phyloP scores from a whole-genome alignment of 2,329 filamentous ascomycete genomes.

The Penicillium janthinellum region DNA sequence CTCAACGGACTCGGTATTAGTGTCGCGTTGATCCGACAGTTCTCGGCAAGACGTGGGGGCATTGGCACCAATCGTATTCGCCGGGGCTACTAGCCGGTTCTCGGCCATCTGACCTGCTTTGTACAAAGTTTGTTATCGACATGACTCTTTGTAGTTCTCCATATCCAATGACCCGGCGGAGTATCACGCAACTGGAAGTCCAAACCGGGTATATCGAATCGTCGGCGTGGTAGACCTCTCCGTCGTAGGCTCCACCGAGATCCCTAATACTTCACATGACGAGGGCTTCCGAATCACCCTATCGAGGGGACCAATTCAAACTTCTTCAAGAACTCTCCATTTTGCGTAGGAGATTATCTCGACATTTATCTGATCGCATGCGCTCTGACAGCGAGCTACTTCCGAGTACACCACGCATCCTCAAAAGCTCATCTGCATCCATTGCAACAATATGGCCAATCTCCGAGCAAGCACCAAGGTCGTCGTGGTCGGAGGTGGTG shows the following conservation, averaged over 20 bases:
- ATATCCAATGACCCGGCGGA: background rate
- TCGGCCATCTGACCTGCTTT: background rate
- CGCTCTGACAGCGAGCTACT: background rate
- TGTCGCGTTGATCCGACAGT: background rate
- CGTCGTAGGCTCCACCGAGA: background rate
- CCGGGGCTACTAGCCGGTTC: background rate
- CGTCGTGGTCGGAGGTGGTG: constrained; percentile 48
- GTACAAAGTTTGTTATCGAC: background rate
- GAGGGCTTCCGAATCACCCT: background rate
- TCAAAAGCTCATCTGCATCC: too few species aligned
- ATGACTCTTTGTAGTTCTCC: background rate
- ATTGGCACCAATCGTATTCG: background rate
- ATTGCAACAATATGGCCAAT: constrained; percentile 4
- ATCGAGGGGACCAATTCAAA: background rate
- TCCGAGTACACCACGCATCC: background rate
- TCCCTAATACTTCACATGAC: background rate
- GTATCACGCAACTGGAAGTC: background rate
- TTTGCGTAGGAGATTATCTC: background rate
- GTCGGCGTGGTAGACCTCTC: background rate
- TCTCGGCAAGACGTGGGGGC: background rate
- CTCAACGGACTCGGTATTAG: background rate
- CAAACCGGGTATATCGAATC: background rate
- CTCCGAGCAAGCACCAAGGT: constrained; percentile 13
- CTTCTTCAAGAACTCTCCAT: background rate
- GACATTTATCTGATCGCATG: background rate